Evolutionary conservation across 2,329 filamentous ascomycete species (phyloP).

Genomic region (Chrysoporthe cubensis): DNA sequence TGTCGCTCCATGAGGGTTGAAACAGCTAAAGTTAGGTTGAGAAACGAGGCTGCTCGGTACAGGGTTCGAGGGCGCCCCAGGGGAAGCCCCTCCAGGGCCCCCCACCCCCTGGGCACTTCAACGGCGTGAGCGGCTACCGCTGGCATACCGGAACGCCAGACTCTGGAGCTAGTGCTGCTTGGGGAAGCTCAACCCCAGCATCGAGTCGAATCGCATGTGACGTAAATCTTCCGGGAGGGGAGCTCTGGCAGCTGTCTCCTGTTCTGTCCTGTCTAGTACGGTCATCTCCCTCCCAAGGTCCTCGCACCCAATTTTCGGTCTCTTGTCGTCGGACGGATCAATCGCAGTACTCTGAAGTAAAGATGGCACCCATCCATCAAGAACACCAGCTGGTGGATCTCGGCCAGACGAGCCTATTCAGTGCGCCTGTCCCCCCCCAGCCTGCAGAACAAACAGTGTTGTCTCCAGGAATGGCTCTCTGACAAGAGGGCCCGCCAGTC

Average conservation of each 20-base stretch:
- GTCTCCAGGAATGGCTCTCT: conserved; percentile 22
- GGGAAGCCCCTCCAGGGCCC: neutral
- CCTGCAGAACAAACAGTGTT: neutral
- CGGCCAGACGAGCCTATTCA: conserved; percentile 65
- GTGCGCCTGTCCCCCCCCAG: conserved; percentile 55
- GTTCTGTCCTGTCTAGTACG: neutral
- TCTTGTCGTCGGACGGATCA: neutral
- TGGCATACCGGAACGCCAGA: neutral
- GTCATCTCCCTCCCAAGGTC: too few species aligned
- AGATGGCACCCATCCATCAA: conserved; percentile 26
- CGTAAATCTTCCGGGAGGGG: neutral
- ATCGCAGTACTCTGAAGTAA: neutral
- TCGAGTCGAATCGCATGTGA: conserved; percentile 1
- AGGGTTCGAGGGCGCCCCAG: neutral
- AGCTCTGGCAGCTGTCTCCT: neutral
- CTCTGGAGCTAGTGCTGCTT: neutral
- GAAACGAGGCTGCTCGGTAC: conserved; percentile 2
- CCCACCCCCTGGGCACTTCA: neutral
- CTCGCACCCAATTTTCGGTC: neutral
- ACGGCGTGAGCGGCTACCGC: neutral
- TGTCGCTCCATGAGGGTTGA: conserved; percentile 4
- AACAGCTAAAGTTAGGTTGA: neutral
- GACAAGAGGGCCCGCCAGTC: conserved; percentile 54
- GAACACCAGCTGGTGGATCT: conserved; percentile 60
- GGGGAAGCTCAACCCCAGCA: too few species aligned